These are phyloP conservation scores for Pyrenophora teres DNA, from an alignment of 2,329 filamentous ascomycete species.

Conservation along the genomic window DNA sequence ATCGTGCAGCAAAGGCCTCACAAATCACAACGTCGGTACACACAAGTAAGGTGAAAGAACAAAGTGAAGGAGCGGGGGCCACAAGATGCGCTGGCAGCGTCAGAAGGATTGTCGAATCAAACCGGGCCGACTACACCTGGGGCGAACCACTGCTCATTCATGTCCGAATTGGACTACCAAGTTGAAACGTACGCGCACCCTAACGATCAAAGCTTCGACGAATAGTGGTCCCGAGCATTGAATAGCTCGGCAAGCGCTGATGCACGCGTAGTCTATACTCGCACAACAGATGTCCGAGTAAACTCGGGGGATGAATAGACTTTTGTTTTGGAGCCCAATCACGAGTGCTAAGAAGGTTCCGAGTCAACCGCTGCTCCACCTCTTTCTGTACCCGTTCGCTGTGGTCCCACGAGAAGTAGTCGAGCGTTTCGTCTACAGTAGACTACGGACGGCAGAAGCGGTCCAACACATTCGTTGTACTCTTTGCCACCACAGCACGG, in stretches of 20 bases:
- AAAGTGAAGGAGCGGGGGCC: constrained; percentile 8
- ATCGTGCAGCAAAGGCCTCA: constrained; percentile 15
- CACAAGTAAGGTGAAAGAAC: constrained; percentile 2
- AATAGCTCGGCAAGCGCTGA: constrained; percentile 5
- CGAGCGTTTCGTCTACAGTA: background rate
- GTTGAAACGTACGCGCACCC: constrained; percentile 19
- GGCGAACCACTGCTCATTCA: constrained; percentile 5
- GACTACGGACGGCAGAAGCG: background rate
- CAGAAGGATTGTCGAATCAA: constrained; percentile 13
- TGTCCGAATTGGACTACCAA: constrained; percentile 14
- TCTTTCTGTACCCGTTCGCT: background rate
- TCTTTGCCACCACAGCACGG: constrained; percentile 10
- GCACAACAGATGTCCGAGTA: constrained; percentile 7
- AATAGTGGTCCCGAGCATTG: background rate
- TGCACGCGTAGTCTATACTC: constrained; percentile 12
- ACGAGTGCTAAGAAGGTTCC: constrained; percentile 1
- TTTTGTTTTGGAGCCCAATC: background rate
- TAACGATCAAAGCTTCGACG: constrained; percentile 4
- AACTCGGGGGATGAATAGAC: background rate
- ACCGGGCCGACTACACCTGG: constrained; percentile 8
- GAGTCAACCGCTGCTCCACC: constrained; percentile 2
- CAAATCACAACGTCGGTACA: constrained; percentile 28
- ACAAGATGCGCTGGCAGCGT: constrained; percentile 26
- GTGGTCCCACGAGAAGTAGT: background rate
- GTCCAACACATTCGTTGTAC: background rate